phyloP scores from a whole-genome alignment of 495 filamentous ascomycete genomes.

The Aspergillus affinis region DNA sequence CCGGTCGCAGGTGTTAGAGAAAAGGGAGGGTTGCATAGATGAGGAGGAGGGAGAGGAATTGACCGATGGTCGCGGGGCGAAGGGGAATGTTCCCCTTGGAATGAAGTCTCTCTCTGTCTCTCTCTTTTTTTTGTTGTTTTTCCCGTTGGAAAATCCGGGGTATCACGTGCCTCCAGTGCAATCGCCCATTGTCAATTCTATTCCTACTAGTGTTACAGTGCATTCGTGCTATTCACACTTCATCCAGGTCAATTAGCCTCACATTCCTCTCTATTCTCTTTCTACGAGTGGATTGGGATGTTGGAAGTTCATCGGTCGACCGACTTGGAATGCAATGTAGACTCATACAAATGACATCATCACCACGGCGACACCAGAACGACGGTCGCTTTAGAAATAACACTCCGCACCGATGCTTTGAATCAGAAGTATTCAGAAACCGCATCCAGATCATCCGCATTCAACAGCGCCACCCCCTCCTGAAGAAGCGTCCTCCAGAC shows the following conservation, averaged over 20 bases:
- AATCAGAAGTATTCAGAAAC: conserved; percentile 42
- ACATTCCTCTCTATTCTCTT: not conserved
- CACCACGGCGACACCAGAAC: not conserved
- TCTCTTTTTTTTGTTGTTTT: conserved; percentile 1
- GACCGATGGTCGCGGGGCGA: not conserved
- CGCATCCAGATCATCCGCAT: conserved; percentile 72
- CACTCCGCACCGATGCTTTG: not conserved
- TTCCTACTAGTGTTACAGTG: no score
- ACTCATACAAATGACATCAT: not conserved
- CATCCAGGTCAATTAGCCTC: not conserved
- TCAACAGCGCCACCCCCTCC: conserved; percentile 71
- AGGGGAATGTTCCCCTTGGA: not conserved
- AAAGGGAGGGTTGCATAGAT: conserved; percentile 3
- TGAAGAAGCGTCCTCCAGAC: conserved; percentile 66
- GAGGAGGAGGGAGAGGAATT: not conserved
- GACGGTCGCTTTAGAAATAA: not conserved
- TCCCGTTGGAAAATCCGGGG: conserved; percentile 5
- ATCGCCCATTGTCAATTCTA: no score
- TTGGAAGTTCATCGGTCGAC: not conserved
- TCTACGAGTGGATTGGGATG: not conserved
- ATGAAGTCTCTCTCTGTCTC: conserved; percentile 4
- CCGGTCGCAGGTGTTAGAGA: conserved; percentile 10
- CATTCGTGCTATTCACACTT: not conserved
- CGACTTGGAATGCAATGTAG: not conserved
- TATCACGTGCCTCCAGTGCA: conserved; percentile 12